Conservation (phyloP, 176 grass and related monocot genomes). For the Aegilops speltoides region DNA sequence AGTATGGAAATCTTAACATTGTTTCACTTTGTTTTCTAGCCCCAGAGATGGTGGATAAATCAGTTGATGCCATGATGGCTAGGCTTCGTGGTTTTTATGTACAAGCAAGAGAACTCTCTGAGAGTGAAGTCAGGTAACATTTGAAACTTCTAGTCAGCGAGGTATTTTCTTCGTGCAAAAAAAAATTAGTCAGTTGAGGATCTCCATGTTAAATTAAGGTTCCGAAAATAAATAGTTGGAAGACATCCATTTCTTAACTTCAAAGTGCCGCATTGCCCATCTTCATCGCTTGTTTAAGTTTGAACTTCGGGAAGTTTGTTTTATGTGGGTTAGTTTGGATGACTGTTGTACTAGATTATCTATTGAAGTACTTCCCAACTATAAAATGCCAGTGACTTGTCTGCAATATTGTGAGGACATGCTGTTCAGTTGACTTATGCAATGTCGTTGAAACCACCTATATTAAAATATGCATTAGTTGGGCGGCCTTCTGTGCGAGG, state of each 20-base stretch:
- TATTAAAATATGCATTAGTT: not conserved
- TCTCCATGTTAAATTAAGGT: constrained; percentile 1
- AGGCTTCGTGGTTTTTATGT: constrained; percentile 71
- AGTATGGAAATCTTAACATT: constrained; percentile 31
- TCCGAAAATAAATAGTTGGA: constrained; percentile 13
- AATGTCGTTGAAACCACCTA: not conserved
- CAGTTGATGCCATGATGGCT: constrained; percentile 45
- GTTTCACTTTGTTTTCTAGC: constrained; percentile 58
- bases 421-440: not conserved
- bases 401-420: not conserved
- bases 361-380: constrained; percentile 18
- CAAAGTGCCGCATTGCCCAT: not conserved
- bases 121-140: constrained; percentile 80
- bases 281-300: not conserved
- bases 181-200: not conserved
- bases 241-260: not conserved
- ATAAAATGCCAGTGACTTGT: not conserved
- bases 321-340: not conserved
- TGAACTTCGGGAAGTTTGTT: constrained; percentile 7
- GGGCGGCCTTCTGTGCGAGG: not conserved
- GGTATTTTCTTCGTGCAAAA: not conserved
- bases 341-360: not conserved
- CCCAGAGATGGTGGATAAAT: constrained; percentile 77
- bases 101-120: constrained; percentile 74
- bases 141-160: not conserved